Evolutionary conservation across 768 basidiomycete genomes (phyloP), one percentile per base, ranked within the genome.

Genomic region (Imleria badia): DNA sequence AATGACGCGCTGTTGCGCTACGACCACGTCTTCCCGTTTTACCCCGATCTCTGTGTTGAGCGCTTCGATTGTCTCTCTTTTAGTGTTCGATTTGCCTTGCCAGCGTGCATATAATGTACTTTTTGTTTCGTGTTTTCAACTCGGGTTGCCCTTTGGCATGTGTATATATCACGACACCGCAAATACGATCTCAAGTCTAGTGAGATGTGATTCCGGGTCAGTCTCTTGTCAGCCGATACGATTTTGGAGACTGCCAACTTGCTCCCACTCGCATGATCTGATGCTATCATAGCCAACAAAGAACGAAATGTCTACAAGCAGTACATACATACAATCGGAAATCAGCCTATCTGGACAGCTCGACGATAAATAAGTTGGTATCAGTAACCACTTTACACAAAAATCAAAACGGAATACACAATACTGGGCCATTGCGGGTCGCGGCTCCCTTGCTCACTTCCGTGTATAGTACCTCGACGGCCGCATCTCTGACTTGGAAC

Each of bases 401-500:
- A n/a, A n/a, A n/a, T n/a, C n/a, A n/a, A n/a, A n/a, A n/a, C n/a
- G n/a, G n/a, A n/a, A n/a, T n/a, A n/a, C n/a, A n/a, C n/a, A n/a
- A n/a, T n/a, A n/a, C 30, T n/a, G 5, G 31, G 3, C 15, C 42
- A 6, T 17, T 2, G 14, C 2, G 15, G 19, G 17, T 13, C 31
- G 34, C 3, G 6, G 0, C 6, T 6, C 14, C 17, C 31, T 26
- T 6, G 14, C 20, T 63, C 52, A 68, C 45, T 56, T 60, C 59
- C 48, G 58, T 9, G 31, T 47, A 52, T 48, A 39, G n/a, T 54
- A 57, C 23, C 62, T 56, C 42, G 62, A 39, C 2, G 70, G 66
- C 35, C 59, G 55, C 34, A 60, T 58, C 29, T 72, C 66, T 22
- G 68, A 66, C 45, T 66, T 70, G 53, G 61, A 66, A 19, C 68